Base-by-base conservation (phyloP, 306 rosid genomes). In the Purshia tridentata region DNA sequence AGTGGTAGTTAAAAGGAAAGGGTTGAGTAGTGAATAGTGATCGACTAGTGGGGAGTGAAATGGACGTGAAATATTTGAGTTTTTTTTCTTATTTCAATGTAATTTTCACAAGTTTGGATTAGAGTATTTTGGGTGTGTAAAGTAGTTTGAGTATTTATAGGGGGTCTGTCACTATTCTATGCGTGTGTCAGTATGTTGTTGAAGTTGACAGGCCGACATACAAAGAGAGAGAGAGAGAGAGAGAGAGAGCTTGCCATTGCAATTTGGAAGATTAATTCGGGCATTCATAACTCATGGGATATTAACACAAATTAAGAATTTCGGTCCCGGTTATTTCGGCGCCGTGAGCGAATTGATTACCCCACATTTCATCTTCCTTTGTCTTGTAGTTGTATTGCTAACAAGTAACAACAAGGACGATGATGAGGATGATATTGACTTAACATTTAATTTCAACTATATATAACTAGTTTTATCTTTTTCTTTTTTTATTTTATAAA, bases 1-100 rank as follows among this genome's bases (percentile, higher is more conserved):
- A 68, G 77, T 70, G 80, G 69, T 48, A 15, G 82, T 65, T 72
- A 75, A 80, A 68, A 12, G 73, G 16, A 11, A 12, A 10, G 22
- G 6, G 42, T 2, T 39, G 5, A 1, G 8, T 23, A 13, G 0
- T 6, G 66, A 23, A 2, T 23, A n/a, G n/a, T n/a, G n/a, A n/a
- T n/a, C n/a, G 35, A 29, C 35, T 59, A 52, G 73, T 54, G 78
- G 71, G 75, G 53, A 51, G 15, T 47, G 81, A 85, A 70, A 77
- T 67, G 69, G 87, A 86, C 80, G 72, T 84, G 97, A 79, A 76
- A 70, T 73, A 59, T 74, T 78, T 81, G 87, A 72, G 23, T 50
- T 8, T 35, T 72, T 77, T 77, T 44, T 22, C 22, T 11, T n/a
- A n/a, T 1, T 4, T 1, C 12, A 0, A 6, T 29, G 35, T 29